These are phyloP conservation scores for Fistulinella cinereoalba DNA, from an alignment of 1,284 basidiomycete genomes.

Conservation along the genomic window DNA sequence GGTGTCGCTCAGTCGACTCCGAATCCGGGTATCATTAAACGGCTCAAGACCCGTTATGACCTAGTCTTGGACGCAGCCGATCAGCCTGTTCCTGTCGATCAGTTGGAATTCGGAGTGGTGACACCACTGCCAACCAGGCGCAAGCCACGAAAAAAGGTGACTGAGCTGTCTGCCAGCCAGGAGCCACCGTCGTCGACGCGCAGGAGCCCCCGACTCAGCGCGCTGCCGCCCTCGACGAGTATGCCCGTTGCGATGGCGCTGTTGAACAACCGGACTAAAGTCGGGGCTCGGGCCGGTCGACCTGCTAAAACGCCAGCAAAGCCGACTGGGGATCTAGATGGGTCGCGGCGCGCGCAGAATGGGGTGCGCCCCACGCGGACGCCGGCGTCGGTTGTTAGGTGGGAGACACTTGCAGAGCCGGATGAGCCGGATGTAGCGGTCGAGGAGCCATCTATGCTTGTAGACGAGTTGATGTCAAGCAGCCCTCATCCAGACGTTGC, in stretches of 20 bases:
- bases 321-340: background rate
- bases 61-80: slow-evolving; percentile 20
- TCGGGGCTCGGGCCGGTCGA: background rate
- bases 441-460: slow-evolving; percentile 22
- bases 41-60: slow-evolving; percentile 40
- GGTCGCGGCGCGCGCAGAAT: background rate
- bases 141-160: slow-evolving; percentile 2
- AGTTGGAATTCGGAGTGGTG: slow-evolving; percentile 3
- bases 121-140: slow-evolving; percentile 4
- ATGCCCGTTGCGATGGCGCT: slow-evolving; percentile 7
- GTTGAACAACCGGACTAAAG: slow-evolving; percentile 4
- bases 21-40: slow-evolving; percentile 31
- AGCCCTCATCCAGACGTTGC: slow-evolving; percentile 23
- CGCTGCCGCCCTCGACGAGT: slow-evolving; percentile 5
- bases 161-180: slow-evolving; percentile 7
- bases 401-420: slow-evolving; percentile 27
- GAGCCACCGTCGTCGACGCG: slow-evolving; percentile 6
- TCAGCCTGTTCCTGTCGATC: slow-evolving; percentile 16
- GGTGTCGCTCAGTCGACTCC: slow-evolving; percentile 17
- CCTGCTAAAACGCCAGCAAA: slow-evolving; percentile 16
- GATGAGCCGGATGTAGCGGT: slow-evolving; percentile 19
- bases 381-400: slow-evolving; percentile 15
- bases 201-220: slow-evolving; percentile 13
- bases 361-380: slow-evolving; percentile 1
- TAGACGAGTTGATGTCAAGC: slow-evolving; percentile 42